These are phyloP conservation scores for Tetracladium setigerum DNA, from an alignment of 495 filamentous ascomycete genomes.

Conservation along the genomic window DNA sequence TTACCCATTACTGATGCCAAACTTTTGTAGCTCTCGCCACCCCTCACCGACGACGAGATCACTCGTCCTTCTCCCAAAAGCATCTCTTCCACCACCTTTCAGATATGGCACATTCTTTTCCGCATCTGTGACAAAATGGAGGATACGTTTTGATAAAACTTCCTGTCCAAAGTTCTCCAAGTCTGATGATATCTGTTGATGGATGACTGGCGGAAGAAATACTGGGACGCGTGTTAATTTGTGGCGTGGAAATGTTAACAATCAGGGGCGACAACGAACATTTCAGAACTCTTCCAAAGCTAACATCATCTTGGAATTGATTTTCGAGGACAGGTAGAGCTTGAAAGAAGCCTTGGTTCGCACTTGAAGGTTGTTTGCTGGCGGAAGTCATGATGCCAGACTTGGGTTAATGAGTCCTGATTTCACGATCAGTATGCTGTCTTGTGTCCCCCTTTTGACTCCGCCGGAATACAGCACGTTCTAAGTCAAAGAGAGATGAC, in stretches of 20 bases:
- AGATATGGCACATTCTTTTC: conserved; percentile 51
- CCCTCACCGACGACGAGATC: conserved; percentile 47
- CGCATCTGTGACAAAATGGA: conserved; percentile 47
- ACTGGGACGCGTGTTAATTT: conserved; percentile 23
- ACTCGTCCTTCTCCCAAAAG: conserved; percentile 40
- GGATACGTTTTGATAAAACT: conserved; percentile 36
- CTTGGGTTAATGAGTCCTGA: too few relatives aligned
- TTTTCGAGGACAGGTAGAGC: conserved; percentile 33
- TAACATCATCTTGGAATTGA: conserved; percentile 40
- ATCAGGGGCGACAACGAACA: conserved; percentile 22
- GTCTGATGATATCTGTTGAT: conserved; percentile 29
- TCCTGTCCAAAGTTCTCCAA: conserved; percentile 34
- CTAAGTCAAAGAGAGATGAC: too few relatives aligned
- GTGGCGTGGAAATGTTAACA: not conserved
- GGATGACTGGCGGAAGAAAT: conserved; percentile 33
- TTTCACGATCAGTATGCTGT: too few relatives aligned
- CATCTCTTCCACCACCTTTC: conserved; percentile 34
- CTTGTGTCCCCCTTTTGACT: too few relatives aligned
- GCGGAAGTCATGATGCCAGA: not conserved
- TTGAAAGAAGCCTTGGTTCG: conserved; percentile 39
- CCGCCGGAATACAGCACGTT: too few relatives aligned
- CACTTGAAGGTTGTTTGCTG: not conserved
- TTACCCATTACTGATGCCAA: conserved; percentile 39
- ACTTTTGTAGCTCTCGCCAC: conserved; percentile 46
- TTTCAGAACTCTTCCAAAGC: conserved; percentile 32